A percentile compares a stretch with the other conserved stretches of the same genome.
Evolutionary conservation across 257 asterid genomes (phyloP).

Genomic region (Osmanthus fragrans): DNA sequence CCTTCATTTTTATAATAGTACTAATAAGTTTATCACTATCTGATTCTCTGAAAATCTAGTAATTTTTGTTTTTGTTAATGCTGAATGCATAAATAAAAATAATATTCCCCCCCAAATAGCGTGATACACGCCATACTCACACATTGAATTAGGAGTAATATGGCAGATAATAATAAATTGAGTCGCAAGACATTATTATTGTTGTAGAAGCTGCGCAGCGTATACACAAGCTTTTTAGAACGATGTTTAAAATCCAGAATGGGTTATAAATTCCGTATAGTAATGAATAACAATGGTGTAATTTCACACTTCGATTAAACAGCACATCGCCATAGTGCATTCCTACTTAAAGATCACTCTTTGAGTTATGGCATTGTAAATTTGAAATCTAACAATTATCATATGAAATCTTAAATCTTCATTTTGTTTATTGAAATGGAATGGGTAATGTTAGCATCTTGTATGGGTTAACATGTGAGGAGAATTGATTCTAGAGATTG

Average conservation of each 20-base stretch:
- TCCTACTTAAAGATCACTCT: neutral
- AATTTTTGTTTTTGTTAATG: neutral
- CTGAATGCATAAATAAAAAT: neutral
- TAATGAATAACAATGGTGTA: neutral
- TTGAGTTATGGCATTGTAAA: neutral
- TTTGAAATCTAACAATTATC: constrained; percentile 1
- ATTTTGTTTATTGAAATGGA: neutral
- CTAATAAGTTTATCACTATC: neutral
- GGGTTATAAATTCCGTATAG: neutral
- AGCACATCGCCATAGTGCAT: neutral
- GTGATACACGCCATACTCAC: neutral
- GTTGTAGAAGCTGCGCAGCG: no score
- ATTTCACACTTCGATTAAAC: neutral
- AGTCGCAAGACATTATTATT: neutral
- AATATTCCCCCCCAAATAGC: neutral
- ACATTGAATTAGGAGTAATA: neutral
- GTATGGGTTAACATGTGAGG: constrained; percentile 8
- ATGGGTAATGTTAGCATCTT: constrained; percentile 1
- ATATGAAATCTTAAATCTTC: neutral
- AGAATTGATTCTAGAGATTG: constrained; percentile 10
- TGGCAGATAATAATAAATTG: neutral
- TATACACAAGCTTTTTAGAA: neutral
- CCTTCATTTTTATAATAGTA: neutral
- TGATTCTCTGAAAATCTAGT: neutral
- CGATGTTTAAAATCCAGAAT: neutral